phyloP scores from a whole-genome alignment of 805 yeast species.

The Hanseniaspora clermontiae region DNA sequence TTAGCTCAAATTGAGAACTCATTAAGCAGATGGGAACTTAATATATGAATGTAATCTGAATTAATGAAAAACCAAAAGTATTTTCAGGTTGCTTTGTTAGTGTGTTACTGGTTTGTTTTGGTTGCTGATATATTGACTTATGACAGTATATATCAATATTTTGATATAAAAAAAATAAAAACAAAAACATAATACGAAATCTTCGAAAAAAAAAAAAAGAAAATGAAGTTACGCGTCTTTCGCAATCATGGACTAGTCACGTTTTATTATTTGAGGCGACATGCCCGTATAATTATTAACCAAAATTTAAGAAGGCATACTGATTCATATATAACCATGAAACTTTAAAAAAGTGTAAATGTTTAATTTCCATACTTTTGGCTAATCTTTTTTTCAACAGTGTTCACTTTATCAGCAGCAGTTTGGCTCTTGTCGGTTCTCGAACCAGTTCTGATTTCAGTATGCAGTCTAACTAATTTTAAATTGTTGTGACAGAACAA shows the following conservation, averaged over 20 bases:
- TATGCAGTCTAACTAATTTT: conserved; percentile 69
- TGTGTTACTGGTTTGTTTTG: neutral
- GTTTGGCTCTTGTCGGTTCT: conserved; percentile 62
- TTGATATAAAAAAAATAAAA: neutral
- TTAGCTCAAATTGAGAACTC: conserved; percentile 5
- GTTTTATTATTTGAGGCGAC: neutral
- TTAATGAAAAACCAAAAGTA: no score
- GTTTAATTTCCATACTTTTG: conserved; percentile 14
- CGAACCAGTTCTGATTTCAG: conserved; percentile 79
- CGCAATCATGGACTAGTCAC: neutral
- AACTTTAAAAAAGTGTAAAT: neutral
- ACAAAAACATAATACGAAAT: neutral
- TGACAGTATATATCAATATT: neutral
- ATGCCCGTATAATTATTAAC: neutral
- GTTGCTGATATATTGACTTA: neutral
- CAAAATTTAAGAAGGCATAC: neutral
- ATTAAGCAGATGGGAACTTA: neutral
- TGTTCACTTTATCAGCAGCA: conserved; percentile 58
- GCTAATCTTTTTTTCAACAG: conserved; percentile 43
- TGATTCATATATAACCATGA: no score
- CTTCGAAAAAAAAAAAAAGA: neutral
- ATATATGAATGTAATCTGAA: no score
- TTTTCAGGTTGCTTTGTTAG: neutral
- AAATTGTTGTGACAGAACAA: conserved; percentile 48
- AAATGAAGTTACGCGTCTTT: neutral